Evolutionary conservation across 2,329 filamentous ascomycete species (phyloP), one percentile per base, ranked within the genome.

Genomic region (Epichloe brachyelytri): DNA sequence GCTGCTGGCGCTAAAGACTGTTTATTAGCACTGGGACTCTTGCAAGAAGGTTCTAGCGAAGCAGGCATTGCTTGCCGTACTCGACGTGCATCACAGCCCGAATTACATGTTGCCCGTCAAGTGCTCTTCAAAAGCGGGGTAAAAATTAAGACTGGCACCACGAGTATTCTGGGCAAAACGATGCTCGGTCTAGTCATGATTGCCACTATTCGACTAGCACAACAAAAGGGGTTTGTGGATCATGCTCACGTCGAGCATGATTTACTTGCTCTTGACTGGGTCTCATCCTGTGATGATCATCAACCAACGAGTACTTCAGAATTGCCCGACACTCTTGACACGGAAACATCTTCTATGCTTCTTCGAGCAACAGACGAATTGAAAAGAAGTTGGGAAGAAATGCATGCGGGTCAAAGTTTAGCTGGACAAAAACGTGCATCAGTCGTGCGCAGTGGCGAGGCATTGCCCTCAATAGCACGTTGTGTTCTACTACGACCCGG

Each of bases 21-120:
- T 61, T 80, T 80, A 20, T 73, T 78, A 55, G 80, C 82, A 6
- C 68, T 88, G 3, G 83, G 83, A 4, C 64, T 88, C 1, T 71
- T 77, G 67, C 22, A 70, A 63, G 51, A 88, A 88, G 57, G 41
- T 11, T 11, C 34, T 3, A 12, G 34, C 11, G 11, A 15, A n/a
- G 65, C 74, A 2, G 76, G 78, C 53, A 83, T 83, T 4, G 85
- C 79, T 48, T 75, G 78, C 56, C 73, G 79, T 79, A 58, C 84
- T 15, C 43, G 38, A 34, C 46, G 30, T 14, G 37, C 38, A 20
- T 30, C 30, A 8, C 49, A 88, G 59, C 75, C 83, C 1, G 76
- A 80, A 57, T 71, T 87, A 65, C 72, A 78, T 54, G 71, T 79
- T 52, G 80, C 78, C 1, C 68, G 88, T 50, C 74, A 75, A 49